Evolutionary conservation across 495 filamentous ascomycete species (phyloP).

Genomic region (Neohortaea acidophila): DNA sequence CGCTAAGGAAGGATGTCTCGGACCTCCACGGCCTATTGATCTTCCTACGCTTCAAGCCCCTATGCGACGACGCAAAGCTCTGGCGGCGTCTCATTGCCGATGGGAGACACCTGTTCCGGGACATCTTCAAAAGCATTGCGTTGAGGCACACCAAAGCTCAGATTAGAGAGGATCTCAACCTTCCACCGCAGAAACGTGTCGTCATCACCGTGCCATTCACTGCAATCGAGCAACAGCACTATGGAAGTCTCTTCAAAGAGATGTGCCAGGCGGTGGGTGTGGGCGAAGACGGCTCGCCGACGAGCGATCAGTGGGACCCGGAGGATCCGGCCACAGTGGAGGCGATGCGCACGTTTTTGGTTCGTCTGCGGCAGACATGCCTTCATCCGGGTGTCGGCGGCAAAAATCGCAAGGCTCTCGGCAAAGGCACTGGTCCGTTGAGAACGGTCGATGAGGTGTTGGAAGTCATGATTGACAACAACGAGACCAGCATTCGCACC

Average conservation of each 20-base stretch:
- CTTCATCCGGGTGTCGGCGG: conserved; percentile 68
- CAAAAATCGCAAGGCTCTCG: conserved; percentile 52
- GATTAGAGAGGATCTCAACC: conserved; percentile 52
- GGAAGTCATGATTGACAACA: conserved; percentile 76
- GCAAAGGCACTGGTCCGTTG: conserved; percentile 46
- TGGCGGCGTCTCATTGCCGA: conserved; percentile 50
- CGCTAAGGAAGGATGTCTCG: conserved; percentile 62
- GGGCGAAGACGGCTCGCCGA: conserved; percentile 45
- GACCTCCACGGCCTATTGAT: conserved; percentile 54
- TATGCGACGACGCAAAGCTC: conserved; percentile 40
- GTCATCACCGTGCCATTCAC: conserved; percentile 83
- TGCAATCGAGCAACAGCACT: conserved; percentile 76
- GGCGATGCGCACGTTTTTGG: conserved; percentile 55
- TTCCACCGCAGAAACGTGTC: conserved; percentile 67
- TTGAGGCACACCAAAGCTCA: conserved; percentile 74
- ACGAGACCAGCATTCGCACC: conserved; percentile 42
- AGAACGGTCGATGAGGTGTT: conserved; percentile 74
- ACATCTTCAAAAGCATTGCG: conserved; percentile 52
- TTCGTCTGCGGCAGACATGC: conserved; percentile 62
- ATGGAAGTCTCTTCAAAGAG: conserved; percentile 51
- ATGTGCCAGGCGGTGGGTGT: conserved; percentile 58
- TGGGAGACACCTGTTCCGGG: conserved; percentile 44
- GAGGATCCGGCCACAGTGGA: conserved; percentile 41
- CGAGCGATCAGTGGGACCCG: conserved; percentile 44
- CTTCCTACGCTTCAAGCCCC: conserved; percentile 70